Base-by-base conservation (phyloP, 331 rosid species). In the Acacia concinna region DNA sequence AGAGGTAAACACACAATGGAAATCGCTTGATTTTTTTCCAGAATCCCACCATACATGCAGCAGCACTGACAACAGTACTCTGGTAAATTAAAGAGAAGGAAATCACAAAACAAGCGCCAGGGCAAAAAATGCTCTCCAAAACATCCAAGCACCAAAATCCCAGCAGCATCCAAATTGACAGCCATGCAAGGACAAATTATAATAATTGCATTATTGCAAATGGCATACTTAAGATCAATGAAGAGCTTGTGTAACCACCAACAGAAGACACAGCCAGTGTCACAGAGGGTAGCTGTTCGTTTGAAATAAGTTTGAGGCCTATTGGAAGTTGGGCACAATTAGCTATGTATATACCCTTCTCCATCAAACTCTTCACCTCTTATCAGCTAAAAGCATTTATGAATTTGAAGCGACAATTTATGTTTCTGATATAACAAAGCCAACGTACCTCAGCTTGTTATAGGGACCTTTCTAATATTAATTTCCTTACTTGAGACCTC, bases 341-440 rank as follows among this genome's bases (percentile, higher is more conserved):
- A 46, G 20, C 46, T 75, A 77, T 17, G 23, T 30, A 75, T 30
- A 14, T 51, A 49, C 57, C 52, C 41, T 75, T 75, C 34, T 37
- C 38, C 69, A 30, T 49, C n/a, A 62, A 62, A 30, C 10, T 57
- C 64, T 57, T 57, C 21, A 13, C 21, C 34, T 28, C 43, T 63
- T 31, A 72, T 64, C 35, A 35, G 77, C 57, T 43, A 6, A 49
- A 79, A 60, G 21, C 47, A 60, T 68, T 51, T 21, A 74, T 12
- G 23, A 75, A 49, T 75, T 44, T 56, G 15, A 67, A 57, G 46
- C 35, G 31, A 40, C 44, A 40, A 40, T 40, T 7, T 40, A 32
- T 46, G 68, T 59, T 66, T 64, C 77, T 38, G 49, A 20, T 23
- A 54, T 44, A 56, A 10, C 37, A 27, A 79, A 41, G 31, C 46